Evolutionary conservation across 805 yeast genomes (phyloP).

Genomic region (Kazachstania viticola): DNA sequence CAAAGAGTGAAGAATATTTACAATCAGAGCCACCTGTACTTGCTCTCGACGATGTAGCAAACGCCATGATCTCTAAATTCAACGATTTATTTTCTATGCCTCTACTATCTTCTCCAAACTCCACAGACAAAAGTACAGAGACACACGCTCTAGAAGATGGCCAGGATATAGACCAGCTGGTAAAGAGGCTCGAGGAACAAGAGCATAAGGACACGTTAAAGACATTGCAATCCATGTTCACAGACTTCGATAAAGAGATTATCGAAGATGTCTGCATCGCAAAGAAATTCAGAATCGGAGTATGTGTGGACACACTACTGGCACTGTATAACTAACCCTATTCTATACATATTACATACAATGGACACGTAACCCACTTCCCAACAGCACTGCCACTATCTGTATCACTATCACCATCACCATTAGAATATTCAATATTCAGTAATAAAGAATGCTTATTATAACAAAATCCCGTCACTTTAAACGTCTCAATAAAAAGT

Average conservation of each 20-base stretch:
- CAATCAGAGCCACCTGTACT: slow-evolving; percentile 5
- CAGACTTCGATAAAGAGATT: slow-evolving; percentile 54
- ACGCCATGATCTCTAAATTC: slow-evolving; percentile 12
- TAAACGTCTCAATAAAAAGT: too few relatives aligned
- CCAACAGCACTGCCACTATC: too few relatives aligned
- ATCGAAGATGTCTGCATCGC: slow-evolving; percentile 58
- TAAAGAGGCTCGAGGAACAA: slow-evolving; percentile 29
- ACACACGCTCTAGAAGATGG: slow-evolving; percentile 12
- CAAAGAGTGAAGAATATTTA: background rate
- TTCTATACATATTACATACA: too few relatives aligned
- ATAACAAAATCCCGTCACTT: too few relatives aligned
- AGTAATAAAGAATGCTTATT: too few relatives aligned
- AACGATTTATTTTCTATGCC: slow-evolving; percentile 15
- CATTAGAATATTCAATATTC: too few relatives aligned
- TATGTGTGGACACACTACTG: slow-evolving; percentile 48
- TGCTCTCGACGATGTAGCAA: slow-evolving; percentile 22
- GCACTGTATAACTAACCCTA: slow-evolving; percentile 12
- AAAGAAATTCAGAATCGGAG: slow-evolving; percentile 57
- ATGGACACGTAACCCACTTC: too few relatives aligned
- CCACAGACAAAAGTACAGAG: background rate
- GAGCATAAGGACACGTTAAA: slow-evolving; percentile 37
- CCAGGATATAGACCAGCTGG: slow-evolving; percentile 19
- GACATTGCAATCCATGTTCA: slow-evolving; percentile 60
- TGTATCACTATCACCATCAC: too few relatives aligned
- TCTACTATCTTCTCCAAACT: background rate